Conservation (phyloP, 2,329 filamentous ascomycete species). For the Stachybotrys echinatus region DNA sequence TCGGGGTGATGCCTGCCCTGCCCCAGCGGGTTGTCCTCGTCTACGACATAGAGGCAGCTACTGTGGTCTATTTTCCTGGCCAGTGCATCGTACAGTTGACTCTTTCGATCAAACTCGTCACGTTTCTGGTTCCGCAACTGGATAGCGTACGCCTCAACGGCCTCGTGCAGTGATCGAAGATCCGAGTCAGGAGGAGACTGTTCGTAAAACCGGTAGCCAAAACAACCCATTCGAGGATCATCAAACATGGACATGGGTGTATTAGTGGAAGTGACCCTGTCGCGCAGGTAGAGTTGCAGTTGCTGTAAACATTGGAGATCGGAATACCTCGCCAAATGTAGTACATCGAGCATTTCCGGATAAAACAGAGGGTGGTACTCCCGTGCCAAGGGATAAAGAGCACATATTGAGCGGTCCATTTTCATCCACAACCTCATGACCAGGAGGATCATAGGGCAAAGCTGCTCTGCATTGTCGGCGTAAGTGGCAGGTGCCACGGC, state of each 20-base stretch:
- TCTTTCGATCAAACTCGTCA: slow-evolving; percentile 24
- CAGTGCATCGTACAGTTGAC: slow-evolving; percentile 21
- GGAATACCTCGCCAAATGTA: slow-evolving; percentile 9
- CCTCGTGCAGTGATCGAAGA: slow-evolving; percentile 10
- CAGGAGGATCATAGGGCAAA: slow-evolving; percentile 13
- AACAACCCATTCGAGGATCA: slow-evolving; percentile 16
- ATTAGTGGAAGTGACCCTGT: slow-evolving; percentile 7
- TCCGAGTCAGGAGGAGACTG: slow-evolving; percentile 10
- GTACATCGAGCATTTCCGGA: slow-evolving; percentile 14
- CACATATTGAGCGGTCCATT: slow-evolving; percentile 13
- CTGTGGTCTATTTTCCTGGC: slow-evolving; percentile 21
- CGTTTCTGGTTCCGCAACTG: slow-evolving; percentile 15
- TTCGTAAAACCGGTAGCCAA: slow-evolving; percentile 19
- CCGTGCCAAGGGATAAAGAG: slow-evolving; percentile 11
- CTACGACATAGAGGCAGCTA: slow-evolving; percentile 23
- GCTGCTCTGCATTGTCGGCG: slow-evolving; percentile 10
- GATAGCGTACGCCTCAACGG: slow-evolving; percentile 17
- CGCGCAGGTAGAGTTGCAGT: slow-evolving; percentile 13
- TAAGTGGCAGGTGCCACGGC: slow-evolving; percentile 5
- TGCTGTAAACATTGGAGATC: slow-evolving; percentile 13
- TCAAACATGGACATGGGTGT: slow-evolving; percentile 13
- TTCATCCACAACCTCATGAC: slow-evolving; percentile 16
- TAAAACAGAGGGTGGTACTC: slow-evolving; percentile 15
- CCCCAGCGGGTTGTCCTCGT: slow-evolving; percentile 9
- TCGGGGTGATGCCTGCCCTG: slow-evolving; percentile 14